Evolutionary conservation across 225 moss, liverwort and hornwort genomes (phyloP).

Genomic region (Neckera pumila): DNA sequence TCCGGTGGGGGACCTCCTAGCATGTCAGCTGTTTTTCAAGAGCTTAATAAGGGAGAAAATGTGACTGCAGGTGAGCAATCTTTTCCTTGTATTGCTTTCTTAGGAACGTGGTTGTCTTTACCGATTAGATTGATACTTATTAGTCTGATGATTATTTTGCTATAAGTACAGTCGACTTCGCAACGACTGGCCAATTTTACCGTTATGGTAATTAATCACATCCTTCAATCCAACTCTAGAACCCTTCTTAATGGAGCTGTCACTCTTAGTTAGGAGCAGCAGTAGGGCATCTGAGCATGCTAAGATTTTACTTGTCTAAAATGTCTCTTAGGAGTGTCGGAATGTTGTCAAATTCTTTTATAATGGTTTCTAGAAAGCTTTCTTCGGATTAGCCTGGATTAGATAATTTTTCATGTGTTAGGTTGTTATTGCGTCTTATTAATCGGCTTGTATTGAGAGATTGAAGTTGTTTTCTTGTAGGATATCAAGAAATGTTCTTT

Average conservation of each 20-base stretch:
- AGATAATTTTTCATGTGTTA: background rate
- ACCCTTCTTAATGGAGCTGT: background rate
- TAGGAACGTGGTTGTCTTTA: background rate
- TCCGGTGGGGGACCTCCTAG: constrained; percentile 38
- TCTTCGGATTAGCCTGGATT: background rate
- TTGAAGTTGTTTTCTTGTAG: background rate
- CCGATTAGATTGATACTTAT: background rate
- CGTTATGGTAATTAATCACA: background rate
- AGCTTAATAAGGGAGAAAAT: constrained; percentile 74
- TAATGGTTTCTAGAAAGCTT: background rate
- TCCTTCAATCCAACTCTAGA: background rate
- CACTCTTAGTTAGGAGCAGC: background rate
- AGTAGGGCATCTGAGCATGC: background rate
- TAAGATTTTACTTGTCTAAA: background rate
- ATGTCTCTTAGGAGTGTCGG: background rate
- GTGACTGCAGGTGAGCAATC: constrained; percentile 57
- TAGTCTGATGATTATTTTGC: background rate
- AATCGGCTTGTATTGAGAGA: background rate
- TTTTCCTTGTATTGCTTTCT: background rate
- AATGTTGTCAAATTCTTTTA: background rate
- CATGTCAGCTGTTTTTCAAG: constrained; percentile 89
- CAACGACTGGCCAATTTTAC: background rate
- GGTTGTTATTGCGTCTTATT: background rate
- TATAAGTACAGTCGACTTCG: background rate
- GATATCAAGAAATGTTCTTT: background rate